phyloP scores from a whole-genome alignment of 805 yeast species.

The Wickerhamiella slavikovae region DNA sequence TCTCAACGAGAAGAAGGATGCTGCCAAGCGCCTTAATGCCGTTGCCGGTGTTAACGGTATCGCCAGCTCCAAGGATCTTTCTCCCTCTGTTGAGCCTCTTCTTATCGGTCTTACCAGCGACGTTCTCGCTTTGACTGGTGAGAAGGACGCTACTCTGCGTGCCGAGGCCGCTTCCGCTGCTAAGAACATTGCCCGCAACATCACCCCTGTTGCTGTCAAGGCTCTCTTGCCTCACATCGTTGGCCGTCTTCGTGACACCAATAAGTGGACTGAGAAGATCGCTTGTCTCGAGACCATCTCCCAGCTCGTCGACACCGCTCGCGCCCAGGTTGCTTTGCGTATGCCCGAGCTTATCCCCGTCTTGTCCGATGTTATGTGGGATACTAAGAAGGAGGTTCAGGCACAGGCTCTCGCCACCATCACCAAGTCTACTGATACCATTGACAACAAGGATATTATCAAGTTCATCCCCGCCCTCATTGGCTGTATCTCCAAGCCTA shows the following conservation, averaged over 20 bases:
- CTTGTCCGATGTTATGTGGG: slow-evolving; percentile 99
- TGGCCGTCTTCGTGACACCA: slow-evolving; percentile 39
- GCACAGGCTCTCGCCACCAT: slow-evolving; percentile 89
- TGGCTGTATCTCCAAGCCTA: slow-evolving; percentile 90
- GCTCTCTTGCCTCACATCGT: slow-evolving; percentile 67
- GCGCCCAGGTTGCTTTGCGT: slow-evolving; percentile 90
- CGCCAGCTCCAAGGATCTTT: slow-evolving; percentile 48
- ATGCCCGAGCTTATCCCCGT: slow-evolving; percentile 99
- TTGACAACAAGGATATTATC: slow-evolving; percentile 98
- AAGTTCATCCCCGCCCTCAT: slow-evolving; percentile 96
- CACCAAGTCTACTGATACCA: slow-evolving; percentile 90
- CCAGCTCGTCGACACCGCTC: slow-evolving; percentile 80
- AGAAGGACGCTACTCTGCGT: slow-evolving; percentile 63
- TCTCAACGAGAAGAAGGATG: slow-evolving; percentile 61
- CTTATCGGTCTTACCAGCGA: slow-evolving; percentile 56
- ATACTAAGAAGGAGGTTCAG: slow-evolving; percentile 96
- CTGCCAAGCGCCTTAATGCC: slow-evolving; percentile 46
- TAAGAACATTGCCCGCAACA: slow-evolving; percentile 51
- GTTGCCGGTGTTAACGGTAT: slow-evolving; percentile 70
- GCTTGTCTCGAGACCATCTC: slow-evolving; percentile 72
- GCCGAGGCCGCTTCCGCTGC: slow-evolving; percentile 59
- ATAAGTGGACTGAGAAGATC: slow-evolving; percentile 95
- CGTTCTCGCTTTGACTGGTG: slow-evolving; percentile 68
- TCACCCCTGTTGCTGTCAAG: slow-evolving; percentile 90
- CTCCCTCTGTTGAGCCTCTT: slow-evolving; percentile 93